These are phyloP conservation scores for Lycium ferocissimum DNA, from an alignment of 257 asterid species.

Conservation along the genomic window DNA sequence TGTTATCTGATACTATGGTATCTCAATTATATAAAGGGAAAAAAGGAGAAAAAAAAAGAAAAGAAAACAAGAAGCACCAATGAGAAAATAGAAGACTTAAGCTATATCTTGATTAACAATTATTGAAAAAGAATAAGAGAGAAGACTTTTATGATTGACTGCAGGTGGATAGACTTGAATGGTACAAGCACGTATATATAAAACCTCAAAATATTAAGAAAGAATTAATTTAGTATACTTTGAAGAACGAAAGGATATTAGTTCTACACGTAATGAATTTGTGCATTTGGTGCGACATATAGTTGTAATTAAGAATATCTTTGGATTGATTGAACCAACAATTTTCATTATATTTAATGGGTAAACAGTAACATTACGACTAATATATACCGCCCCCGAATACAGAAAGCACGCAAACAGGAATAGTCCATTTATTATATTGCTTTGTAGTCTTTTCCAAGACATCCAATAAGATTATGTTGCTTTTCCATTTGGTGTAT, in stretches of 20 bases:
- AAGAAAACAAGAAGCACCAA: not conserved
- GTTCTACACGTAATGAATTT: no score
- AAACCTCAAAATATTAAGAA: not conserved
- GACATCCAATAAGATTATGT: no score
- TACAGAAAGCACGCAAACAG: not conserved
- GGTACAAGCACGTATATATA: conserved; percentile 5
- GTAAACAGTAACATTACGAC: not conserved
- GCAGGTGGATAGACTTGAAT: not conserved
- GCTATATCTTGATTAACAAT: not conserved
- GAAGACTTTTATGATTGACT: conserved; percentile 24
- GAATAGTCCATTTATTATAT: not conserved
- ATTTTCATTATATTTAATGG: not conserved
- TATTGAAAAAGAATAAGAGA: not conserved
- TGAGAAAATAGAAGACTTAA: not conserved
- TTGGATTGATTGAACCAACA: no score
- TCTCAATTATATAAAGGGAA: not conserved
- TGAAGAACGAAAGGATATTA: no score
- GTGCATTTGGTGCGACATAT: no score
- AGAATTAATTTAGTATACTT: not conserved
- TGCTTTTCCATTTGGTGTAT: not conserved
- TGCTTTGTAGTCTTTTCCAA: not conserved
- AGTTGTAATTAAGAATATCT: no score
- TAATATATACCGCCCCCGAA: not conserved
- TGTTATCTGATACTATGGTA: not conserved
- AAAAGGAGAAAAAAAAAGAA: not conserved